These are phyloP conservation scores for California macrophylla DNA, from an alignment of 441 rosid species.

Conservation along the genomic window DNA sequence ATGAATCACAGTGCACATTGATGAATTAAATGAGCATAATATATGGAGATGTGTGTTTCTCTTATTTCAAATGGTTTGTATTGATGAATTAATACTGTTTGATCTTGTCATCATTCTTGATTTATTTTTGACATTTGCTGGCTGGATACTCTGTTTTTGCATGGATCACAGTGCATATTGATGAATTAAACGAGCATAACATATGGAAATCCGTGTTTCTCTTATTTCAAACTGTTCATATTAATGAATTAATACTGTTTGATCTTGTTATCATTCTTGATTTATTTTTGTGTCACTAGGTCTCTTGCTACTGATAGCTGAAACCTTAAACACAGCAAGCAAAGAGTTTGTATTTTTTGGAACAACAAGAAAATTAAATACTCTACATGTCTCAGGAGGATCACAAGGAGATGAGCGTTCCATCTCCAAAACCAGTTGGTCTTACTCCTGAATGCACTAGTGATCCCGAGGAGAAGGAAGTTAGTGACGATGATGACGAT, in stretches of 20 bases:
- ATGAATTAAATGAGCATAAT: background rate
- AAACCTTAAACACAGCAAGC: background rate
- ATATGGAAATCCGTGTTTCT: background rate
- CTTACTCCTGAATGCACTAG: slow-evolving; percentile 52
- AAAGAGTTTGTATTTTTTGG: background rate
- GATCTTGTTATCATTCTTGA: background rate
- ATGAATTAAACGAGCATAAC: background rate
- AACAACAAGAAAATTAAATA: background rate
- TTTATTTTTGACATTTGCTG: background rate
- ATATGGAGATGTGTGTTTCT: background rate
- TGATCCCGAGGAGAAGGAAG: slow-evolving; percentile 87
- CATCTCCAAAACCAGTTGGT: slow-evolving; percentile 51
- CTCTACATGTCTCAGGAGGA: slow-evolving; percentile 19
- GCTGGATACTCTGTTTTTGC: background rate
- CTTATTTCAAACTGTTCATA: slow-evolving; percentile 4
- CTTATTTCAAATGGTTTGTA: slow-evolving; percentile 2
- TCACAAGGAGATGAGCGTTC: slow-evolving; percentile 66
- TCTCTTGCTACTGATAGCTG: background rate
- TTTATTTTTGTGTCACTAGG: background rate
- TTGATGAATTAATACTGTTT: background rate
- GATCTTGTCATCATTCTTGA: background rate
- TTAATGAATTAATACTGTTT: background rate
- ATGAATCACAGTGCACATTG: background rate
- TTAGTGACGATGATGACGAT: slow-evolving; percentile 95
- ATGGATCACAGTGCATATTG: background rate